These are phyloP conservation scores for Gnomoniopsis smithogilvyi DNA, from an alignment of 2,329 filamentous ascomycete species.

Conservation along the genomic window DNA sequence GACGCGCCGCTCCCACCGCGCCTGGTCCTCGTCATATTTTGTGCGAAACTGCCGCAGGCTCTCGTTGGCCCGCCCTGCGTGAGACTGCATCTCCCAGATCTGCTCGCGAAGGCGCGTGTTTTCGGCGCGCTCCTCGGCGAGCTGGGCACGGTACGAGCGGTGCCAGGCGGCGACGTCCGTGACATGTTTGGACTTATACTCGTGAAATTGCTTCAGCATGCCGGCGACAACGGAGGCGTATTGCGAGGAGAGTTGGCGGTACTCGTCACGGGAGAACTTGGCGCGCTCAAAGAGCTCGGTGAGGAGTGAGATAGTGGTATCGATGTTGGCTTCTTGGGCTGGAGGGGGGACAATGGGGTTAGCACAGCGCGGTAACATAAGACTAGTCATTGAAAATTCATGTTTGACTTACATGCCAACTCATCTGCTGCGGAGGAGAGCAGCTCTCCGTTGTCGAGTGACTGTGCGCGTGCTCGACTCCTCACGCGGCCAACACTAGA, in stretches of 20 bases:
- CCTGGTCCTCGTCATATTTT: slow-evolving; percentile 53
- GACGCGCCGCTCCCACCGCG: slow-evolving; percentile 50
- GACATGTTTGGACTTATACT: slow-evolving; percentile 62
- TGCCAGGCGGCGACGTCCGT: slow-evolving; percentile 63
- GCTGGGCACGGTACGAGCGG: slow-evolving; percentile 61
- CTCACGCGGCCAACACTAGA: slow-evolving; percentile 60
- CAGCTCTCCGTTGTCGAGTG: slow-evolving; percentile 56
- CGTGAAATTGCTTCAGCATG: slow-evolving; percentile 62
- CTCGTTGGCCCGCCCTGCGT: slow-evolving; percentile 57
- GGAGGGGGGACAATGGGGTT: neutral
- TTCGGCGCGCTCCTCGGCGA: slow-evolving; percentile 63
- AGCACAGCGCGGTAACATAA: neutral
- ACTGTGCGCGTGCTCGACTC: slow-evolving; percentile 49
- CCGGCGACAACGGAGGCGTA: slow-evolving; percentile 55
- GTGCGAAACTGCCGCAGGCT: slow-evolving; percentile 54
- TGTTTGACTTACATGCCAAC: slow-evolving; percentile 46
- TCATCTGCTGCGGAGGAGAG: slow-evolving; percentile 54
- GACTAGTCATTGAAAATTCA: neutral
- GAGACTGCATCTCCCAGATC: slow-evolving; percentile 64
- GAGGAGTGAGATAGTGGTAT: slow-evolving; percentile 58
- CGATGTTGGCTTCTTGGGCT: slow-evolving; percentile 60
- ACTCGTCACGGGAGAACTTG: slow-evolving; percentile 58
- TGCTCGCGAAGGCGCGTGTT: slow-evolving; percentile 61
- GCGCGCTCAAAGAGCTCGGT: slow-evolving; percentile 61
- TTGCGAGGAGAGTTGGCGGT: slow-evolving; percentile 54